Conservation (phyloP, 805 yeast species). For the Ogataea pignaliae region DNA sequence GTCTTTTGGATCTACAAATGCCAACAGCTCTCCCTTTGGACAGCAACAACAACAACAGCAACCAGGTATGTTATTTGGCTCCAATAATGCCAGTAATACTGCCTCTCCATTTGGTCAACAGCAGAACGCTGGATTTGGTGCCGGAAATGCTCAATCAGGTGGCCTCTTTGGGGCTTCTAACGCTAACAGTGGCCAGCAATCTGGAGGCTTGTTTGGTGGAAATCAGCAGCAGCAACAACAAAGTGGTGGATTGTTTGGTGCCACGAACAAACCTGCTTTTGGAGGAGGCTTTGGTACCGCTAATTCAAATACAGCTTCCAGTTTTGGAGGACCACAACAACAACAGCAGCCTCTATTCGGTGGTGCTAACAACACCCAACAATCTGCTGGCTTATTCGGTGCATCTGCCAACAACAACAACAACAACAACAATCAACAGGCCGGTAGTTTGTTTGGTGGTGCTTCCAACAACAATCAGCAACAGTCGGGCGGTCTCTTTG, state of each 20-base stretch:
- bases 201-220: conserved; percentile 20
- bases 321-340: conserved; percentile 5
- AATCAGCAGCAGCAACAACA: conserved; percentile 21
- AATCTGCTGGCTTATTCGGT: too few relatives aligned
- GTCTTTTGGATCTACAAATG: too few relatives aligned
- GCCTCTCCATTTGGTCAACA: conserved; percentile 11
- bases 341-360: too few relatives aligned
- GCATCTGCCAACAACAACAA: conserved; percentile 22
- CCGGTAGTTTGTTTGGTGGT: conserved; percentile 38
- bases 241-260: conserved; percentile 32
- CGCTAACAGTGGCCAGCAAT: not conserved
- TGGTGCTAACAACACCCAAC: too few relatives aligned
- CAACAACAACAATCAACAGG: conserved; percentile 22
- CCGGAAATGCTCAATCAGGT: conserved; percentile 15
- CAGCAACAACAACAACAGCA: conserved; percentile 9
- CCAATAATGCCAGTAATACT: conserved; percentile 16
- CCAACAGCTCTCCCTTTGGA: conserved; percentile 8
- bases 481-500: too few relatives aligned
- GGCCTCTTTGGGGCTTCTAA: conserved; percentile 5
- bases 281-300: conserved; percentile 14
- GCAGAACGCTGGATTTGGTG: conserved; percentile 15
- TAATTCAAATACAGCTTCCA: conserved; percentile 3
- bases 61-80: conserved; percentile 32
- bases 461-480: conserved; percentile 10
- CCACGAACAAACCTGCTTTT: conserved; percentile 13